Percentiles rank a stretch among this genome's conserved stretches.
Conservation (phyloP, 148 eudicot genomes). For the Dysphania ambrosioides region DNA sequence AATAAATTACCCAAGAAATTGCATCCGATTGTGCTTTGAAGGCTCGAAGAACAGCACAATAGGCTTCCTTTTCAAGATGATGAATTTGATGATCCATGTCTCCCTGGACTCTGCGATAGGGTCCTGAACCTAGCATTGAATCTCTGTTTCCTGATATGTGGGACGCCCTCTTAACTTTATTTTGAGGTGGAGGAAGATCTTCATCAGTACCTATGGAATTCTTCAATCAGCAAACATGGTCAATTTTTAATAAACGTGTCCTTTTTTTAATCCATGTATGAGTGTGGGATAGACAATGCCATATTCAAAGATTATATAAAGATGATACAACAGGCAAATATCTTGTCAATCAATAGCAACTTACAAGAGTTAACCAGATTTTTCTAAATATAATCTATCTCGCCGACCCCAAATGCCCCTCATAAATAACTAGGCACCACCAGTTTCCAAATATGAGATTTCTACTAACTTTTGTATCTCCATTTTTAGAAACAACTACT, state of each 20-base stretch:
- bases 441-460: no score
- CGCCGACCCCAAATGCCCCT: neutral
- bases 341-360: neutral
- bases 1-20: slow-evolving; percentile 72
- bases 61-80: slow-evolving; percentile 88
- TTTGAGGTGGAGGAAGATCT: slow-evolving; percentile 44
- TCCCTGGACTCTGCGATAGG: slow-evolving; percentile 43
- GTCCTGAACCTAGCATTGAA: slow-evolving; percentile 39
- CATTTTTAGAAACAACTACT: no score
- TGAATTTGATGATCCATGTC: slow-evolving; percentile 89
- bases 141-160: slow-evolving; percentile 38
- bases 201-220: slow-evolving; percentile 45
- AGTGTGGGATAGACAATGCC: neutral
- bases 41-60: slow-evolving; percentile 79
- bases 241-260: slow-evolving; percentile 7
- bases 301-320: neutral
- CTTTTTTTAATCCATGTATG: neutral
- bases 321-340: neutral
- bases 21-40: slow-evolving; percentile 97
- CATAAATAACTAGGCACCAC: neutral
- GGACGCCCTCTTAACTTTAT: slow-evolving; percentile 37
- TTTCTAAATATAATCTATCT: no score
- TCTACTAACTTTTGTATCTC: no score
- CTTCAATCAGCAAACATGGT: slow-evolving; percentile 28
- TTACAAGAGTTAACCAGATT: neutral